phyloP scores from a whole-genome alignment of 164 flowering plant species.

The Piper longum region DNA sequence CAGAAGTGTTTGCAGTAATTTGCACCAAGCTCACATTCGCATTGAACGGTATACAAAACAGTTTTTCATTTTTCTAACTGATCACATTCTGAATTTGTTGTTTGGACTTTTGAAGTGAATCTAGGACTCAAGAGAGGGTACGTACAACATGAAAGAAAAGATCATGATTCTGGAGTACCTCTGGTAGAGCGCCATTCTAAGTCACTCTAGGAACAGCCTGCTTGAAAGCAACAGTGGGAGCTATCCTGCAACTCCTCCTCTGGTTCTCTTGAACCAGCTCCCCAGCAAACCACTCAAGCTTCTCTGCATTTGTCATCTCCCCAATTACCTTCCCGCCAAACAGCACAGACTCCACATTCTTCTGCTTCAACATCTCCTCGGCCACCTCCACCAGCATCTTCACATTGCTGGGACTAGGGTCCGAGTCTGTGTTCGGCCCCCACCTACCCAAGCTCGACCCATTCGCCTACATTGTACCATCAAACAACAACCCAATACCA shows the following conservation, averaged over 20 bases:
- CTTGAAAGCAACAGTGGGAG: constrained; percentile 98
- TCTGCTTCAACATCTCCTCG: constrained; percentile 48
- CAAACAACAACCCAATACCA: neutral
- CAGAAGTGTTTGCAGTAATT: too few relatives aligned
- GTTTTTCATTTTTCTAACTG: too few relatives aligned
- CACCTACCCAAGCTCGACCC: neutral
- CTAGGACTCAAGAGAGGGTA: neutral
- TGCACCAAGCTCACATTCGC: neutral
- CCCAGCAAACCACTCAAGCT: constrained; percentile 85
- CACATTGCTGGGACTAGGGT: constrained; percentile 4
- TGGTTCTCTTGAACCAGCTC: constrained; percentile 84
- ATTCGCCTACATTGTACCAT: constrained; percentile 1
- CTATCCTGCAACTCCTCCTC: constrained; percentile 89
- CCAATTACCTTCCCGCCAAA: constrained; percentile 73
- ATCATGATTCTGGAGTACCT: too few relatives aligned
- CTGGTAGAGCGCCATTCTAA: constrained; percentile 3
- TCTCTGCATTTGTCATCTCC: constrained; percentile 69
- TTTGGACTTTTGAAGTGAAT: neutral
- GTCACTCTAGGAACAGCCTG: constrained; percentile 39
- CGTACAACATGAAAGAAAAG: too few relatives aligned
- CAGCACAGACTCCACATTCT: constrained; percentile 80
- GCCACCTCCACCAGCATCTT: constrained; percentile 5
- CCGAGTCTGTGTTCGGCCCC: constrained; percentile 4
- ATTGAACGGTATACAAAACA: neutral
- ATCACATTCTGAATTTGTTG: neutral